Evolutionary conservation across 345 rosid genomes (phyloP).

Genomic region (Hibiscus mutabilis): DNA sequence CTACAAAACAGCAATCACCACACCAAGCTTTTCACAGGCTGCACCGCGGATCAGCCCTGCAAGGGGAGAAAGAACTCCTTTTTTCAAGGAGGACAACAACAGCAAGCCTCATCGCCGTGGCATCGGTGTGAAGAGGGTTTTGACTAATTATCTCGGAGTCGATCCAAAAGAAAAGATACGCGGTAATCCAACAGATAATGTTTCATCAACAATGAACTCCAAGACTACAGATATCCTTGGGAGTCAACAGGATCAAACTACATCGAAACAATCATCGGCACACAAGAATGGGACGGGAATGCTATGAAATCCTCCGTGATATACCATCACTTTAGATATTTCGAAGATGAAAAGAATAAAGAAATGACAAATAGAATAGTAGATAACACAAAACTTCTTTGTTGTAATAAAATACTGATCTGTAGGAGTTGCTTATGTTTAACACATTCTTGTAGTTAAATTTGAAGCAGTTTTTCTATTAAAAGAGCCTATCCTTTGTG

Average conservation of each 20-base stretch:
- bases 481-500: neutral
- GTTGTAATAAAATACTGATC: neutral
- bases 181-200: slow-evolving; percentile 30
- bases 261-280: slow-evolving; percentile 10
- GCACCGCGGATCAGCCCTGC: slow-evolving; percentile 45
- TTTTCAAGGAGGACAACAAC: slow-evolving; percentile 27
- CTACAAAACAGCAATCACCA: slow-evolving; percentile 36
- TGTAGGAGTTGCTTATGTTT: neutral
- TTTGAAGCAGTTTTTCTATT: neutral
- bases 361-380: neutral
- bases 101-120: slow-evolving; percentile 66
- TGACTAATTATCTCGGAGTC: slow-evolving; percentile 71
- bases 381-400: neutral
- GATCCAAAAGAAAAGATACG: slow-evolving; percentile 48
- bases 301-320: slow-evolving; percentile 28
- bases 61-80: slow-evolving; percentile 62
- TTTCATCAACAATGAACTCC: slow-evolving; percentile 18
- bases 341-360: neutral
- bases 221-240: slow-evolving; percentile 17
- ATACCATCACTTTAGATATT: slow-evolving; percentile 27
- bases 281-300: slow-evolving; percentile 12
- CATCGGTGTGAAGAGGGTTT: slow-evolving; percentile 72
- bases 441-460: neutral
- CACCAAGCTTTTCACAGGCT: slow-evolving; percentile 48
- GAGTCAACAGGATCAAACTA: slow-evolving; percentile 12